These are phyloP conservation scores for Penicillium sp. DNA, from an alignment of 2,329 filamentous ascomycete species.

Conservation along the genomic window DNA sequence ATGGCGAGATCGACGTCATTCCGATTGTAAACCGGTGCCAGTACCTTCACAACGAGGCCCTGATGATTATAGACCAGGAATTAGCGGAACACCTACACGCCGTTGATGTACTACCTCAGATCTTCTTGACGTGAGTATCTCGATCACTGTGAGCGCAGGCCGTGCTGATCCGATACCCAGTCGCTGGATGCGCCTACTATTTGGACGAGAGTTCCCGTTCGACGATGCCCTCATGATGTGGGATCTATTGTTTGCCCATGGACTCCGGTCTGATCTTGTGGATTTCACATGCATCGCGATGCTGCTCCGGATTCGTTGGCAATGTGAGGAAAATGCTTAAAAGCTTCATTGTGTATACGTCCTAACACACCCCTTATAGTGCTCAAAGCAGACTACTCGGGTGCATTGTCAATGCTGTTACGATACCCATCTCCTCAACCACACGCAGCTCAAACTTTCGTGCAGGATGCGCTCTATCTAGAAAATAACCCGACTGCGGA, in stretches of 20 bases:
- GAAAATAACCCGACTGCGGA: conserved; percentile 43
- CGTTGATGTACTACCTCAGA: conserved; percentile 89
- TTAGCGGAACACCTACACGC: conserved; percentile 73
- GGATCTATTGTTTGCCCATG: conserved; percentile 87
- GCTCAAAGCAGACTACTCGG: conserved; percentile 80
- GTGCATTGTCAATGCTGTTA: conserved; percentile 73
- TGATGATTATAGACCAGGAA: conserved; percentile 76
- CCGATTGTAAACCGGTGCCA: conserved; percentile 82
- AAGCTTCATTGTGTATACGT: conserved; percentile 8
- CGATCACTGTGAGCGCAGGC: not conserved
- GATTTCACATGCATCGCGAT: conserved; percentile 92
- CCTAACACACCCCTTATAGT: conserved; percentile 50
- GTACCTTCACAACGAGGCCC: conserved; percentile 76
- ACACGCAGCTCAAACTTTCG: conserved; percentile 69
- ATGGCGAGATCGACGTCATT: conserved; percentile 49
- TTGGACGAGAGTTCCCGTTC: conserved; percentile 89
- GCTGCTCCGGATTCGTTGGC: conserved; percentile 87
- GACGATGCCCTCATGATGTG: conserved; percentile 78
- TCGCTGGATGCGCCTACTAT: conserved; percentile 89
- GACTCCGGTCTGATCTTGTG: conserved; percentile 72
- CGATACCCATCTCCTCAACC: conserved; percentile 70
- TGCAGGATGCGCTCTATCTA: conserved; percentile 69
- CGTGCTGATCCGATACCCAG: conserved; percentile 41
- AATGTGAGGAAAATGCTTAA: conserved; percentile 55
- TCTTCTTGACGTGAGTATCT: conserved; percentile 76